A percentile compares a stretch with the other conserved stretches of the same genome.
Conservation (phyloP, 2,329 filamentous ascomycete genomes). For the Alternaria postmessia region DNA sequence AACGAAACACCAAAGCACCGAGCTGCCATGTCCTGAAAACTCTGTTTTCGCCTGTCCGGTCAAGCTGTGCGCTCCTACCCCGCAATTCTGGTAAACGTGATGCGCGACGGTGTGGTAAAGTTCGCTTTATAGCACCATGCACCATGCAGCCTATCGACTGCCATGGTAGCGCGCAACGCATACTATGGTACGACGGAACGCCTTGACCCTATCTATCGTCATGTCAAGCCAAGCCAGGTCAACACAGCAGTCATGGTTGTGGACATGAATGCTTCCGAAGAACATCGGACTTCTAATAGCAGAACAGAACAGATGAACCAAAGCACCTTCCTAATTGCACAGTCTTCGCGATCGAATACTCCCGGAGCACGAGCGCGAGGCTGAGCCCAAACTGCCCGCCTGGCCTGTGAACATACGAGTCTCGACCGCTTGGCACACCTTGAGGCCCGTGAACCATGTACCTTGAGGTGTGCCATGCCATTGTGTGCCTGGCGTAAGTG, state of each 20-base stretch:
- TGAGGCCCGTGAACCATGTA: neutral
- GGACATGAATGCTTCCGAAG: neutral
- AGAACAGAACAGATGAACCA: neutral
- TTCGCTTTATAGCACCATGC: neutral
- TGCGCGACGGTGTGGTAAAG: neutral
- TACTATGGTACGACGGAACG: too few relatives aligned
- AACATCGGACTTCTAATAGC: neutral
- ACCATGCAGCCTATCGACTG: neutral
- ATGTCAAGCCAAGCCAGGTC: too few relatives aligned
- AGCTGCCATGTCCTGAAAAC: neutral
- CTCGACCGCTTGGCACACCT: neutral
- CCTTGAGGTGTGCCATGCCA: neutral
- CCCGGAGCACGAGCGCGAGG: neutral
- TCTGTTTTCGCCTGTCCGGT: neutral
- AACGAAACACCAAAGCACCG: neutral
- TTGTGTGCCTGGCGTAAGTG: too few relatives aligned
- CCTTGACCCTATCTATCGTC: too few relatives aligned
- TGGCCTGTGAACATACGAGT: neutral
- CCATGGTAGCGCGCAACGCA: neutral
- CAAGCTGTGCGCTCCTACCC: neutral
- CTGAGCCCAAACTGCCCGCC: neutral
- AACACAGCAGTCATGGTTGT: too few relatives aligned
- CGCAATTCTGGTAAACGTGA: neutral
- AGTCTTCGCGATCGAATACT: neutral
- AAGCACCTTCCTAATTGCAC: neutral